Conservation (phyloP, 495 filamentous ascomycete genomes). For the Hypoxylon trugodes region DNA sequence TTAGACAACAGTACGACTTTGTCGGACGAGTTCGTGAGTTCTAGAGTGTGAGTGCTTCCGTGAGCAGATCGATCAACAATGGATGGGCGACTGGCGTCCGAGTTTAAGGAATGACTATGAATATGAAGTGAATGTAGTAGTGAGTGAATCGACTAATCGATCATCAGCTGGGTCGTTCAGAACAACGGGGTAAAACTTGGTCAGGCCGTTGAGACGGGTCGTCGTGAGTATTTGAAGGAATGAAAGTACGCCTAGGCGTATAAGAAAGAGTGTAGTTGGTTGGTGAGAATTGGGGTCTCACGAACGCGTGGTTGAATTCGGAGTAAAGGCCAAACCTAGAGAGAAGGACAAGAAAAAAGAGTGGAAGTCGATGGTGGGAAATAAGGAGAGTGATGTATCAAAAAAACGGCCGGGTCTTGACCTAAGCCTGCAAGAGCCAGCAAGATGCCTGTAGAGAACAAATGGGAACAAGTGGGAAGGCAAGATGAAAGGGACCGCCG, state of each 20-base stretch:
- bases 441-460: neutral
- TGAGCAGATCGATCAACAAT: conserved; percentile 36
- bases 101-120: conserved; percentile 47
- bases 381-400: conserved; percentile 47
- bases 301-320: conserved; percentile 40
- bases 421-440: conserved; percentile 6
- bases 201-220: conserved; percentile 16
- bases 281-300: conserved; percentile 38
- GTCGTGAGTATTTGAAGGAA: conserved; percentile 48
- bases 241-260: conserved; percentile 47
- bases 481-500: conserved; percentile 31
- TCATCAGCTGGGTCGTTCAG: conserved; percentile 23
- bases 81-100: conserved; percentile 45
- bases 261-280: conserved; percentile 42
- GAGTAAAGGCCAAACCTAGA: conserved; percentile 42
- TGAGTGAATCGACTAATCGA: conserved; percentile 37
- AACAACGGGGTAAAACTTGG: conserved; percentile 18
- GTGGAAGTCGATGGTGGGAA: conserved; percentile 36
- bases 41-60: conserved; percentile 34
- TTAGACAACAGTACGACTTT: conserved; percentile 42
- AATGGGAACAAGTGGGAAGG: conserved; percentile 18
- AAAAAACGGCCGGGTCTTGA: conserved; percentile 31
- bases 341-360: conserved; percentile 41
- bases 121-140: conserved; percentile 37
- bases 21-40: conserved; percentile 23